Conservation (phyloP, 2,329 filamentous ascomycete species). For the Dactylellina drechsleri region DNA sequence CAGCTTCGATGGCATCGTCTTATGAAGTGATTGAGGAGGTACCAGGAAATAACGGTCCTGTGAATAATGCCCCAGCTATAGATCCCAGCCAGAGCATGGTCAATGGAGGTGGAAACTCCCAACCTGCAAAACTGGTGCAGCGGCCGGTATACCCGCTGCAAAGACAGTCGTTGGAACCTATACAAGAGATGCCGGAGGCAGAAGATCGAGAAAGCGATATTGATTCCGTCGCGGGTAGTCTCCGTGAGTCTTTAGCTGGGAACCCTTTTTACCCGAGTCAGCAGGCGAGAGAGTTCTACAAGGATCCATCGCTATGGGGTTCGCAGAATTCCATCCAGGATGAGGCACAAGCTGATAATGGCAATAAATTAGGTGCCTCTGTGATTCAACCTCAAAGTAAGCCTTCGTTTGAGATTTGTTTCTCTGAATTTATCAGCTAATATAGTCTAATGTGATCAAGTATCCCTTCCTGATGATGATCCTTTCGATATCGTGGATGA, state of each 20-base stretch:
- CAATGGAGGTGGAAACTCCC: too few relatives aligned
- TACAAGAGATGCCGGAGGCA: conserved; percentile 3
- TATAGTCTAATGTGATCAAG: too few relatives aligned
- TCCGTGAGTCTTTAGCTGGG: conserved; percentile 1
- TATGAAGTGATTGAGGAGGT: conserved; percentile 5
- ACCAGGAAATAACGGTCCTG: neutral
- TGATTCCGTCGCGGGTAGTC: neutral
- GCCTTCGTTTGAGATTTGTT: neutral
- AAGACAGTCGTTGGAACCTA: conserved; percentile 5
- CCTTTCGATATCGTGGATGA: neutral
- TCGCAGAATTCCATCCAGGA: neutral
- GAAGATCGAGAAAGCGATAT: conserved; percentile 16
- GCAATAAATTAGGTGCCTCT: neutral
- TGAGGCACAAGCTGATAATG: conserved; percentile 5
- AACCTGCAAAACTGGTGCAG: too few relatives aligned
- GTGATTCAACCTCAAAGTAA: neutral
- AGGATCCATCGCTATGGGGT: conserved; percentile 9
- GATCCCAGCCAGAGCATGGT: too few relatives aligned
- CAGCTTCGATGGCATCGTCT: neutral
- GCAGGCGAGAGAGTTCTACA: conserved; percentile 5
- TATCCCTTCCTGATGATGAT: neutral
- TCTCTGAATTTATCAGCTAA: too few relatives aligned
- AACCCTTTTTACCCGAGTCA: conserved; percentile 9
- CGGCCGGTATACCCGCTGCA: too few relatives aligned
- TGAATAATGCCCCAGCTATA: neutral